Conservation (phyloP, 257 asterid species). For the Gardenia jasminoides region DNA sequence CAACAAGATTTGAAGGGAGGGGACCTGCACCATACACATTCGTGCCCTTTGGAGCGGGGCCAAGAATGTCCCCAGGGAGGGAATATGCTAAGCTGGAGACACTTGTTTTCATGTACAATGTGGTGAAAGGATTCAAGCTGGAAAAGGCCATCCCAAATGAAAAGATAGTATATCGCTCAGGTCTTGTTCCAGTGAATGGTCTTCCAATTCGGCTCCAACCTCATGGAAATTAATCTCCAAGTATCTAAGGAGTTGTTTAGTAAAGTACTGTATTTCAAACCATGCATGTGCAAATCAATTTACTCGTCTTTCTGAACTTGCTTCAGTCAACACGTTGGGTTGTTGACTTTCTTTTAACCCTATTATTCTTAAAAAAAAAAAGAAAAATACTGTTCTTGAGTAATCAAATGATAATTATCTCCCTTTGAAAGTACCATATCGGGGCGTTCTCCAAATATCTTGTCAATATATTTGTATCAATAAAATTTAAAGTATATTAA, state of each 20-base stretch:
- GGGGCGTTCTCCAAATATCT: too few species aligned
- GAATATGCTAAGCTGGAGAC: conserved; percentile 1
- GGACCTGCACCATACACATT: not conserved
- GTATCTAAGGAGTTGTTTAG: not conserved
- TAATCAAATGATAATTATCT: too few species aligned
- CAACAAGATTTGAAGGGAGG: not conserved
- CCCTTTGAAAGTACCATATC: too few species aligned
- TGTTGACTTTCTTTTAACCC: too few species aligned
- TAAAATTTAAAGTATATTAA: too few species aligned
- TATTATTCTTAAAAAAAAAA: too few species aligned
- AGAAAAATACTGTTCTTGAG: too few species aligned
- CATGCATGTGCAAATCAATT: too few species aligned
- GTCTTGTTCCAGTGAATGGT: not conserved
- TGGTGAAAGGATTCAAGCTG: not conserved
- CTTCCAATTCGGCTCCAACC: not conserved
- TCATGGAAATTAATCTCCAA: not conserved
- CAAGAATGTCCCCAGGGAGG: conserved; percentile 9
- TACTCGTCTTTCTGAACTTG: too few species aligned
- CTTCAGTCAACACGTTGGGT: too few species aligned
- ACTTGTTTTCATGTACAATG: not conserved
- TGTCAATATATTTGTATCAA: too few species aligned
- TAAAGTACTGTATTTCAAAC: too few species aligned
- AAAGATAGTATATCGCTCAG: not conserved
- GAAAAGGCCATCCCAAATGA: not conserved
- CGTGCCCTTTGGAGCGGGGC: conserved; percentile 16